Evolutionary conservation across 768 basidiomycete species (phyloP), one percentile per base, ranked within the genome.

Genomic region (Lactarius tabidus): DNA sequence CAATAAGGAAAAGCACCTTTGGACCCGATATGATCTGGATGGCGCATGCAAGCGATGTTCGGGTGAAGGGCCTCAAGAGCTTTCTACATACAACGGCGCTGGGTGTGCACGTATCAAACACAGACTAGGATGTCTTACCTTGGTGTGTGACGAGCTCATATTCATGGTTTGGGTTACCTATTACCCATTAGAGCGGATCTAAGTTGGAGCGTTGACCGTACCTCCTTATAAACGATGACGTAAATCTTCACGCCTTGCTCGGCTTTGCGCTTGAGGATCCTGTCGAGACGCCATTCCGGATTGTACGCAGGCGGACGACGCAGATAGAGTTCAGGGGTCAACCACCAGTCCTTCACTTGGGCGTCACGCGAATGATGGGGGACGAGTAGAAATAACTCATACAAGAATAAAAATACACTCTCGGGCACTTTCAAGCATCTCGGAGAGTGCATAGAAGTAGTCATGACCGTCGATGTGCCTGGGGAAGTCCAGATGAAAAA

Each of bases 391-490:
- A 53, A 39, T 14, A 10, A 57, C 8, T 7, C 41, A 70, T 80
- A 89, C 95, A 68, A 91, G 70, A 68, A 98, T 97, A 75, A 93
- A 95, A 72, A 98, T 97, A 35, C 77, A 85, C 72, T 96, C 90
- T 64, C 82, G 82, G 3, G 92, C 91, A 38, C 78, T 83, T 55
- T 91, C 90, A n/a, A 98, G 80, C 76, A 95, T 80, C 76, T 96
- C 93, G 1, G 92, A 93, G 39, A 97, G 74, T 0, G 96, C 95
- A 84, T 90, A 98, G 83, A 98, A 91, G 75, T 96, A 98, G 77
- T 98, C 95, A 63, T 97, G 93, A 0, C 96, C 96, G 70, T 96
- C 95, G 55, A 96, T 83, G 73, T 95, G 93, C 88, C 89, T 85
- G 59, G 15, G 63, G 6, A 12, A 6, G 7, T 43, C 36, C 18